These are phyloP conservation scores for Glycine soja DNA, from an alignment of 306 rosid genomes.

Conservation along the genomic window DNA sequence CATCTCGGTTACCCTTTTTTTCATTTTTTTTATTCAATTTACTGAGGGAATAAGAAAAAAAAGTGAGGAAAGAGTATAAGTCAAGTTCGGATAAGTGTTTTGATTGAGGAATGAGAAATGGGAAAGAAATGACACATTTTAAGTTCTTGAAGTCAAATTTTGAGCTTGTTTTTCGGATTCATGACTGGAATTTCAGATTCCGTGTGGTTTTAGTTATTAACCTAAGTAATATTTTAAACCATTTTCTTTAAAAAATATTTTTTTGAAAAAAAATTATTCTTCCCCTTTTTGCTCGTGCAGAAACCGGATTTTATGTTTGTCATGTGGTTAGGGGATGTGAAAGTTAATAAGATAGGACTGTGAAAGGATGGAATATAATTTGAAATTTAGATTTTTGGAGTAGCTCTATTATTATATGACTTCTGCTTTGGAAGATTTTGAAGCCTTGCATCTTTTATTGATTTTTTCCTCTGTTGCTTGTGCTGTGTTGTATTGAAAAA, in stretches of 20 bases:
- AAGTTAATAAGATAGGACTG: background rate
- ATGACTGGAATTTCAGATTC: background rate
- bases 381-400: background rate
- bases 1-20: conserved; percentile 60
- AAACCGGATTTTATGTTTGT: background rate
- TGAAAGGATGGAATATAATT: background rate
- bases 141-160: background rate
- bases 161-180: background rate
- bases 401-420: conserved; percentile 1
- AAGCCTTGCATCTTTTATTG: background rate
- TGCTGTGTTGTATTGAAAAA: background rate
- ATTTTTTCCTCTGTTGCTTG: background rate
- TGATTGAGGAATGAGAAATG: background rate
- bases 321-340: background rate
- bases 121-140: background rate
- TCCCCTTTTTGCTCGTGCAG: background rate
- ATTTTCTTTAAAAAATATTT: background rate
- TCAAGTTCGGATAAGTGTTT: background rate
- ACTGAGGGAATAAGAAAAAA: background rate
- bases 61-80: background rate
- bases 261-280: background rate
- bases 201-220: background rate
- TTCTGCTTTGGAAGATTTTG: conserved; percentile 3
- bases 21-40: conserved; percentile 18
- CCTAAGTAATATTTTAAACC: background rate